These are phyloP conservation scores for Lachnellula cervina DNA, from an alignment of 2,329 filamentous ascomycete genomes.

Conservation along the genomic window DNA sequence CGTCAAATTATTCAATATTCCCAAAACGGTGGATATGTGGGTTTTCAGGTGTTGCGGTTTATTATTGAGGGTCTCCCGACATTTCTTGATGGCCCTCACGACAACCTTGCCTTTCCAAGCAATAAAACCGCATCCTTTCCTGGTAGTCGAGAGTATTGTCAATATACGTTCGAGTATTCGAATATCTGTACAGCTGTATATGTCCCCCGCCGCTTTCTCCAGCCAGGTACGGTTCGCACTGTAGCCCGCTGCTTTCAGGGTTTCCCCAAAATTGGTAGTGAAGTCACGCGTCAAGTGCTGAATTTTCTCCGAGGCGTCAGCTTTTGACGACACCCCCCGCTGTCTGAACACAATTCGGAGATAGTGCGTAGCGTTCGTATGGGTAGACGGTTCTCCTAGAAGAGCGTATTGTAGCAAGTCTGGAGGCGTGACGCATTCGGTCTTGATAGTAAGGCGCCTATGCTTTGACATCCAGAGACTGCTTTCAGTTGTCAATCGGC, in stretches of 20 bases:
- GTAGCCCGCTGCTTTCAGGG: constrained; percentile 8
- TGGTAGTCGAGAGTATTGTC: constrained; percentile 15
- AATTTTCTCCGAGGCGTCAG: constrained; percentile 2
- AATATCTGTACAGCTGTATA: not conserved
- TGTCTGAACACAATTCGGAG: constrained; percentile 1
- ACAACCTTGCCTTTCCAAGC: not conserved
- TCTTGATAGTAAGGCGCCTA: not conserved
- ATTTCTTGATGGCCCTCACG: not conserved
- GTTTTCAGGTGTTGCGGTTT: not conserved
- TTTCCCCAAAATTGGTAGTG: not conserved
- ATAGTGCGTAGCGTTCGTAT: too few relatives aligned
- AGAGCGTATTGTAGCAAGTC: constrained; percentile 23
- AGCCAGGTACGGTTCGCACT: too few relatives aligned
- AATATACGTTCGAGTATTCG: constrained; percentile 3
- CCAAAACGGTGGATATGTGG: not conserved
- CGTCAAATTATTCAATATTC: constrained; percentile 16
- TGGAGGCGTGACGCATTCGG: constrained; percentile 7
- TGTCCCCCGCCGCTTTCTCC: not conserved
- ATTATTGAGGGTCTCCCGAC: not conserved
- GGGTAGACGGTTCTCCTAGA: constrained; percentile 13
- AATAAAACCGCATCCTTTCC: constrained; percentile 15
- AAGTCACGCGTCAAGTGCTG: constrained; percentile 8
- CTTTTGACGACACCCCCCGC: not conserved
- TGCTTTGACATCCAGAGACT: not conserved
- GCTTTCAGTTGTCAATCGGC: not conserved